These are phyloP conservation scores for Tulasnella sp. DNA, from an alignment of 768 basidiomycete genomes.

Conservation along the genomic window DNA sequence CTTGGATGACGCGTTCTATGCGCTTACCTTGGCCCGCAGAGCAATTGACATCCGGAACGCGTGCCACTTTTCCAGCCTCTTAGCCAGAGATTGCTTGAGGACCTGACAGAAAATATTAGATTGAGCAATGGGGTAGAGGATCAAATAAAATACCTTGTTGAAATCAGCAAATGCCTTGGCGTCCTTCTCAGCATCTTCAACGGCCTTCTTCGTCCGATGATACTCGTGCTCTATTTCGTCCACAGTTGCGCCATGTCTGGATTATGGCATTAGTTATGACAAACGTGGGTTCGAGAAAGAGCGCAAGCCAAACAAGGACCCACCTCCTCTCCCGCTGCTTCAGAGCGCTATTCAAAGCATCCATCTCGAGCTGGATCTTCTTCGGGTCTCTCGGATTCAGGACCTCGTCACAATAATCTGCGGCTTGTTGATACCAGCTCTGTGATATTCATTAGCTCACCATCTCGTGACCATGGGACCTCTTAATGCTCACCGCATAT, in stretches of 20 bases:
- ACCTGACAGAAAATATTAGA: constrained; percentile 32
- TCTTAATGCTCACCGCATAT: constrained; percentile 36
- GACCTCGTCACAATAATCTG: constrained; percentile 45
- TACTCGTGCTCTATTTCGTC: constrained; percentile 66
- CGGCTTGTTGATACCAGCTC: constrained; percentile 54
- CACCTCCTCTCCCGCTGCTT: constrained; percentile 53
- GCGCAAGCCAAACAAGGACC: constrained; percentile 18
- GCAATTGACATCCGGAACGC: constrained; percentile 81
- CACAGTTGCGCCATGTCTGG: constrained; percentile 60
- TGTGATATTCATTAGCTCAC: constrained; percentile 21
- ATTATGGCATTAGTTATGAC: constrained; percentile 5
- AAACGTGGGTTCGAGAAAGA: constrained; percentile 12
- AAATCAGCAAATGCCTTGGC: constrained; percentile 49
- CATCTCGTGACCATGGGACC: too few relatives aligned
- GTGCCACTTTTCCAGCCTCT: constrained; percentile 65
- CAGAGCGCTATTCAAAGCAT: constrained; percentile 51
- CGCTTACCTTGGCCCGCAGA: constrained; percentile 51
- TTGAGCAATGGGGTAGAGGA: background rate
- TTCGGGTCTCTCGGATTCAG: constrained; percentile 44
- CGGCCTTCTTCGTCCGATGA: constrained; percentile 44
- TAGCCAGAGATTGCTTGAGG: constrained; percentile 48
- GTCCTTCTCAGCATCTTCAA: constrained; percentile 48
- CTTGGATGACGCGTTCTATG: background rate
- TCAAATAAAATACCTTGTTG: constrained; percentile 48
- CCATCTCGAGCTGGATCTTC: constrained; percentile 45